These are phyloP conservation scores for Penstemon barbatus DNA, from an alignment of 257 asterid species.

Conservation along the genomic window DNA sequence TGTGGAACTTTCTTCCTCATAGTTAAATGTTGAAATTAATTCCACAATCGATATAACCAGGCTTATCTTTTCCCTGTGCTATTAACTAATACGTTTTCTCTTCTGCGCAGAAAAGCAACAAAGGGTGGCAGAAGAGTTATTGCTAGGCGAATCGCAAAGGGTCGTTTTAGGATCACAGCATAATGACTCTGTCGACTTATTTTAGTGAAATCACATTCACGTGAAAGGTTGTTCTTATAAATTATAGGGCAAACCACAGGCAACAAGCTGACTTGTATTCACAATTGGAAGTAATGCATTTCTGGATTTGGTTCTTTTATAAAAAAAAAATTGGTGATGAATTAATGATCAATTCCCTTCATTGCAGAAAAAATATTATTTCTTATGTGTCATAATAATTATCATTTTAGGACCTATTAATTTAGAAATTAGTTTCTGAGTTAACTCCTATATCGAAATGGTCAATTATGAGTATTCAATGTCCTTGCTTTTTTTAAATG, in stretches of 20 bases:
- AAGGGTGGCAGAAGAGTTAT: conserved; percentile 94
- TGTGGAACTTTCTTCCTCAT: too few species aligned
- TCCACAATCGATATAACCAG: background rate
- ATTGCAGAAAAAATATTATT: too few species aligned
- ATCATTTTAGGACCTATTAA: too few species aligned
- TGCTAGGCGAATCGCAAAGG: conserved; percentile 88
- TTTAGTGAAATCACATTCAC: conserved; percentile 6
- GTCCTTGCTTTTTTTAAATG: too few species aligned
- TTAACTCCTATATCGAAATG: too few species aligned
- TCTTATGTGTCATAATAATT: too few species aligned
- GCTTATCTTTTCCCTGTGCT: conserved; percentile 7
- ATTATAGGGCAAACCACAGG: conserved; percentile 11
- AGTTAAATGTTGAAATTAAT: too few species aligned
- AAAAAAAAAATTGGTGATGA: too few species aligned
- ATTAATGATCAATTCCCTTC: too few species aligned
- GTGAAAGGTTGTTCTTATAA: conserved; percentile 13
- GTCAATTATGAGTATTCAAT: too few species aligned
- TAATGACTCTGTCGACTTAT: conserved; percentile 29
- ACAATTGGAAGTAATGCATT: conserved; percentile 16
- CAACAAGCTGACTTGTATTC: background rate
- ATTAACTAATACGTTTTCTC: conserved; percentile 21
- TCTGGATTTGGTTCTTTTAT: background rate
- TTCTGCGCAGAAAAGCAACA: conserved; percentile 78
- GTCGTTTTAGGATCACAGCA: conserved; percentile 82
- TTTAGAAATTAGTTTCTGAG: too few species aligned